Conservation (phyloP, 1,284 basidiomycete genomes). For the Ganoderma multipileum region DNA sequence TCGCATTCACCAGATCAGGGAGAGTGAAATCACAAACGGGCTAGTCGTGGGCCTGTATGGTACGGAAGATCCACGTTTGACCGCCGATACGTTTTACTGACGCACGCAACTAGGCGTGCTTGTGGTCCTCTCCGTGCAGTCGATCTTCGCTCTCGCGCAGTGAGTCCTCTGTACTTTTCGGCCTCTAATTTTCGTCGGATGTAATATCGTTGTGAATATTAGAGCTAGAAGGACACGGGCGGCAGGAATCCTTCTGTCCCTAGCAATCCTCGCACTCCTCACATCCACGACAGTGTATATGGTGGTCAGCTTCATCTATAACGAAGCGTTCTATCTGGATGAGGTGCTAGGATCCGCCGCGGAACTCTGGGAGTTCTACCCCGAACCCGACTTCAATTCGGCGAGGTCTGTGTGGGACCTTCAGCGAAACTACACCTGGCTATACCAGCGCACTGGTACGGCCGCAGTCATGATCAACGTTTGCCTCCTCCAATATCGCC, state of each 20-base stretch:
- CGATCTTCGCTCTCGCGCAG: not conserved
- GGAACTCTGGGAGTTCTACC: not conserved
- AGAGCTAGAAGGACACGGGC: not conserved
- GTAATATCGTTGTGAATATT: too few species aligned
- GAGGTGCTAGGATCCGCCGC: not conserved
- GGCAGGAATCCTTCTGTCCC: not conserved
- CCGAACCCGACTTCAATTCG: not conserved
- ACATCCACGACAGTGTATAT: not conserved
- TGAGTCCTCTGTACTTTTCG: not conserved
- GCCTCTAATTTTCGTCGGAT: not conserved
- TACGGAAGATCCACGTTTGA: not conserved
- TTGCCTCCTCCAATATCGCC: not conserved
- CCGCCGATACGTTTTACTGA: not conserved
- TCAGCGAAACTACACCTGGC: too few species aligned
- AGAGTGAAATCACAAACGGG: not conserved
- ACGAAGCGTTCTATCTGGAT: not conserved
- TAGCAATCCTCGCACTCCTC: not conserved
- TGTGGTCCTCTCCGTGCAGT: not conserved
- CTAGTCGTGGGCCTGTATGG: not conserved
- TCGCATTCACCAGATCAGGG: not conserved
- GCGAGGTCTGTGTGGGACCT: too few species aligned
- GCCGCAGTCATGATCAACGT: not conserved
- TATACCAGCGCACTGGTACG: not conserved
- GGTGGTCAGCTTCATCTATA: not conserved
- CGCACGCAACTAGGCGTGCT: not conserved